phyloP scores from a whole-genome alignment of 2,329 filamentous ascomycete species.

The Juglanconis oblonga region DNA sequence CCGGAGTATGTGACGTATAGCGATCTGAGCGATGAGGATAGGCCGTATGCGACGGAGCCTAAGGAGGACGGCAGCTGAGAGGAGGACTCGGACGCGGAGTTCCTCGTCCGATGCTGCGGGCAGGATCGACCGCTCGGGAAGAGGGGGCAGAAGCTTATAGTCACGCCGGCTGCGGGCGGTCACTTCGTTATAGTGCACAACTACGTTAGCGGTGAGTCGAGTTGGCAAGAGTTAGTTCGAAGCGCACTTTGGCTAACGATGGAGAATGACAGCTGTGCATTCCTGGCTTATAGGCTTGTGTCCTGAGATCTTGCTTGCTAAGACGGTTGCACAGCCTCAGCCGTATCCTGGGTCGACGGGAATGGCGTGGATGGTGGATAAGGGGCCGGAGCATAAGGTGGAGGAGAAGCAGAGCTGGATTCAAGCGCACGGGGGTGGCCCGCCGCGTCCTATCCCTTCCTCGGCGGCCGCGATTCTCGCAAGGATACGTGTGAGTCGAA shows the following conservation, averaged over 20 bases:
- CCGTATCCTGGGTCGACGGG: not conserved
- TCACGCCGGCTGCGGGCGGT: constrained; percentile 23
- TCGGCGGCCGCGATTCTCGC: constrained; percentile 1
- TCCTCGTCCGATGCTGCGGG: constrained; percentile 25
- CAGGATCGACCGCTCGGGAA: constrained; percentile 22
- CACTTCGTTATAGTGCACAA: constrained; percentile 26
- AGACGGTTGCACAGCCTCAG: constrained; percentile 12
- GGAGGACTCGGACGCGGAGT: constrained; percentile 24
- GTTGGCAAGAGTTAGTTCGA: not conserved
- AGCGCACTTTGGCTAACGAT: constrained; percentile 5
- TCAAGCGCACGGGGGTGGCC: not conserved
- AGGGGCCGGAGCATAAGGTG: constrained; percentile 7
- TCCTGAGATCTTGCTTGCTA: constrained; percentile 21
- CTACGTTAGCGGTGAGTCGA: constrained; percentile 22
- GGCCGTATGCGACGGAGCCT: constrained; percentile 18
- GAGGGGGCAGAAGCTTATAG: constrained; percentile 20
- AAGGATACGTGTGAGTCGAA: constrained; percentile 4
- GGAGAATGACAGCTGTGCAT: constrained; percentile 22
- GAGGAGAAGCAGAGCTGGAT: constrained; percentile 17
- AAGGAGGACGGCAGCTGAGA: constrained; percentile 25
- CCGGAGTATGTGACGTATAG: constrained; percentile 22
- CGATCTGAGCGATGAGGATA: constrained; percentile 20
- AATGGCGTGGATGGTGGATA: constrained; percentile 15
- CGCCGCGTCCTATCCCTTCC: not conserved
- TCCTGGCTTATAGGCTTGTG: constrained; percentile 24